phyloP scores from a whole-genome alignment of 2,329 filamentous ascomycete genomes.

The Alternaria dauci region DNA sequence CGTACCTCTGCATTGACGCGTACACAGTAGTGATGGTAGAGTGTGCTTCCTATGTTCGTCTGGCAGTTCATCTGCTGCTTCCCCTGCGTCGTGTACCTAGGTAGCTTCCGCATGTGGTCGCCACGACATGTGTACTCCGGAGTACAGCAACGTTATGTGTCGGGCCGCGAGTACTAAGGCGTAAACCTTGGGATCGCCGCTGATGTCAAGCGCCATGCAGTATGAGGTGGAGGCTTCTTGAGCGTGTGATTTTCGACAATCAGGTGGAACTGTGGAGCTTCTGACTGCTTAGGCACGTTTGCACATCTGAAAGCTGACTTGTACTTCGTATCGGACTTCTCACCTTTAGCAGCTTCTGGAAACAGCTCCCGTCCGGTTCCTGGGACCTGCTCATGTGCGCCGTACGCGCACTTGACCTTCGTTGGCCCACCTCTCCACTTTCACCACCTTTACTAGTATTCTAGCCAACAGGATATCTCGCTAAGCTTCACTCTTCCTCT shows the following conservation, averaged over 20 bases:
- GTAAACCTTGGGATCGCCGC: background rate
- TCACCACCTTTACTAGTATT: background rate
- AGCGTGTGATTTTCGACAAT: background rate
- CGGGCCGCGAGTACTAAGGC: background rate
- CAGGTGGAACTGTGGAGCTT: background rate
- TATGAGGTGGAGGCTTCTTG: background rate
- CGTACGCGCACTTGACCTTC: background rate
- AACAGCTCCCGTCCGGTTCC: background rate
- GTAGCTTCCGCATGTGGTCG: background rate
- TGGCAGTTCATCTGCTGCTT: background rate
- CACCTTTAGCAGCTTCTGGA: background rate
- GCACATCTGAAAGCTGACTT: background rate
- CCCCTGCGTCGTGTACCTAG: background rate
- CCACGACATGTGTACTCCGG: background rate
- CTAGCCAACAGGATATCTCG: too few species aligned
- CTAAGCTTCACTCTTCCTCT: too few species aligned
- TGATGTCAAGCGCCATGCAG: conserved; percentile 1
- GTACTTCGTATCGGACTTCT: background rate
- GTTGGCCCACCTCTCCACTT: background rate
- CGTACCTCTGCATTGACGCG: background rate
- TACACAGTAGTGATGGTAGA: background rate
- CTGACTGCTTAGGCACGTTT: background rate
- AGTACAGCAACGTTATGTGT: background rate
- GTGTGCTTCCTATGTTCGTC: background rate
- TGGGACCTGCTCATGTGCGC: background rate